Evolutionary conservation across 2,329 filamentous ascomycete species (phyloP).

Genomic region (Sporothrix sp.): DNA sequence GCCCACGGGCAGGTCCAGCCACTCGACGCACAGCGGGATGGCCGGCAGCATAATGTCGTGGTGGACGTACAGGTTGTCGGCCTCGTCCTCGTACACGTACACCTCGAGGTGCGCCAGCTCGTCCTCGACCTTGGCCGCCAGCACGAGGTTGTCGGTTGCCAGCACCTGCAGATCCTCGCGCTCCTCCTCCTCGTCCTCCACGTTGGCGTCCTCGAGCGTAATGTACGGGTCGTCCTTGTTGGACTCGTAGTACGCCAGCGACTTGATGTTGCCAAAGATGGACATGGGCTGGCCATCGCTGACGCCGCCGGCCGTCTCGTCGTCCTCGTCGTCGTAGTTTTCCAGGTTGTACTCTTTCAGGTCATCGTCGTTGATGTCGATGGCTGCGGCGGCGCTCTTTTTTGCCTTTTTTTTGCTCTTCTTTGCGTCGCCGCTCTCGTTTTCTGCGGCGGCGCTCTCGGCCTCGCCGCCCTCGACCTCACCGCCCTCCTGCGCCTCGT

Average conservation of each 20-base stretch:
- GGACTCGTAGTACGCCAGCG: conserved; percentile 84
- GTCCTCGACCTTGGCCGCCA: conserved; percentile 91
- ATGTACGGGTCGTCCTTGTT: conserved; percentile 97
- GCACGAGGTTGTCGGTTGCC: conserved; percentile 81
- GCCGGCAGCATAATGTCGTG: conserved; percentile 99
- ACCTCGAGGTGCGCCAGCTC: conserved; percentile 94
- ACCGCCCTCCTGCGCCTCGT: conserved; percentile 47
- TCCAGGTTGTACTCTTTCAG: conserved; percentile 94
- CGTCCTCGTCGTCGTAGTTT: conserved; percentile 81
- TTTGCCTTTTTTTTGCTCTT: conserved; percentile 22
- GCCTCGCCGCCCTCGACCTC: conserved; percentile 16
- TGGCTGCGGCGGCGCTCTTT: conserved; percentile 25
- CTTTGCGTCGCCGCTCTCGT: conserved; percentile 16
- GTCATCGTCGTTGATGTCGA: conserved; percentile 64
- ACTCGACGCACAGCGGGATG: conserved; percentile 90
- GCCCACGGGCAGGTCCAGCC: conserved; percentile 85
- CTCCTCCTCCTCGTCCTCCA: conserved; percentile 71
- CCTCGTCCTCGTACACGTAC: conserved; percentile 92
- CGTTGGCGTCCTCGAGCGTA: conserved; percentile 60
- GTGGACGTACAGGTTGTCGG: conserved; percentile 96
- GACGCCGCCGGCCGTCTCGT: conserved; percentile 43
- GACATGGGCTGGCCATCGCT: conserved; percentile 53
- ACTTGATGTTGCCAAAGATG: conserved; percentile 94
- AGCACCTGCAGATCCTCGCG: conserved; percentile 89
- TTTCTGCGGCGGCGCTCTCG: conserved; percentile 10